Conservation (phyloP, 768 basidiomycete species). For the Pleurotus tuoliensis region DNA sequence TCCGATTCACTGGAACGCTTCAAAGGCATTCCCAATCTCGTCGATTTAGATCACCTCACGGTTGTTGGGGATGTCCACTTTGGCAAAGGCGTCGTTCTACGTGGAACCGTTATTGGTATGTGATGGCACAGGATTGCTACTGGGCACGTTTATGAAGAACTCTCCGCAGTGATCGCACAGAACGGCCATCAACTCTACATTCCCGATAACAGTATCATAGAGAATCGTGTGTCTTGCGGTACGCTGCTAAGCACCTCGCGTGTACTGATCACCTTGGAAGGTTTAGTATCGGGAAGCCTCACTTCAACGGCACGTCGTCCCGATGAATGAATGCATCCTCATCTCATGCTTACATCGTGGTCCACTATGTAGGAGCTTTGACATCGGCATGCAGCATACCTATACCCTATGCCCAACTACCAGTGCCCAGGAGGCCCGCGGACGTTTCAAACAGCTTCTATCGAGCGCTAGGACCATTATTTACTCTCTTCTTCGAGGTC, state of each 20-base stretch:
- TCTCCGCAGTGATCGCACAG: slow-evolving; percentile 56
- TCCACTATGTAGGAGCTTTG: no score
- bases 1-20: slow-evolving; percentile 91
- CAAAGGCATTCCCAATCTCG: slow-evolving; percentile 87
- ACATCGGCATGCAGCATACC: no score
- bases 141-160: no score
- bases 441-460: no score
- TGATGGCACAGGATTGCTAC: no score
- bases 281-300: slow-evolving; percentile 71
- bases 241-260: background rate
- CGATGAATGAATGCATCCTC: no score
- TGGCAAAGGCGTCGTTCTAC: slow-evolving; percentile 78
- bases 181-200: slow-evolving; percentile 81
- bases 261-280: slow-evolving; percentile 19
- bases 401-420: no score
- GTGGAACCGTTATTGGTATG: slow-evolving; percentile 76
- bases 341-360: no score
- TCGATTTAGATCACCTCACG: slow-evolving; percentile 92
- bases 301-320: slow-evolving; percentile 56
- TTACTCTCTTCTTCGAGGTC: no score
- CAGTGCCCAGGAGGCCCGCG: no score
- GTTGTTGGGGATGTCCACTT: slow-evolving; percentile 90
- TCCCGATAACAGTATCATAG: slow-evolving; percentile 75
- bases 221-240: slow-evolving; percentile 46
- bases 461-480: no score